Evolutionary conservation across 495 filamentous ascomycete genomes (phyloP), one percentile per base, ranked within the genome.

Genomic region (Aspergillus conjunctus): DNA sequence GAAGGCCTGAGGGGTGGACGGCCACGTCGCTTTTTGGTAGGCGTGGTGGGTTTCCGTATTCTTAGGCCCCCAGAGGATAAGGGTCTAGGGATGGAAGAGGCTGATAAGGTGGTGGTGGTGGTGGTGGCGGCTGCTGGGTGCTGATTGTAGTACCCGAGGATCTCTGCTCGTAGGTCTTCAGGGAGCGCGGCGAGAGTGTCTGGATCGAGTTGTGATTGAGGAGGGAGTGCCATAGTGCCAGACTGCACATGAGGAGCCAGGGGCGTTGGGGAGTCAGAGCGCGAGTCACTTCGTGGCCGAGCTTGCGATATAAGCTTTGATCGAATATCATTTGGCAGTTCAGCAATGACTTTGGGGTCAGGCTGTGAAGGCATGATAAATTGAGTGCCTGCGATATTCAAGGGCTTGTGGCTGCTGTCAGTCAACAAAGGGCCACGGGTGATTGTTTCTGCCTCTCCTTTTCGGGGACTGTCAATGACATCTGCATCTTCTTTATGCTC

Each of bases 321-420:
- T 59, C 91, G 82, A 60, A 96, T 94, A 63, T 94, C 90, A 15
- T 77, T 77, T 3, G 91, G 91, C 3, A 96, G 81, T 66, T 94
- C 91, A 1, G 86, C 87, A 31, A 94, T 73, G 1, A 93, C 86
- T 32, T 79, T 74, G 0, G 87, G 88, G 67, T 97, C 92, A 10
- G 89, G 77, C 62, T 92, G 88, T 5, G 86, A 86, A 4, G 92
- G 92, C 66, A 97, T 73, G 60, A 96, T 85, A 70, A 96, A 96
- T 69, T 97, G 92, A 10, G 91, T 93, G 0, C 92, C 92, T 4
- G 82, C 73, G 0, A 88, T 85, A 66, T 97, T 96, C 15, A 96
- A 74, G 3, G 87, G 84, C 51, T 84, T 88, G 31, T 79, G 80
- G 64, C 84, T 84, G 31, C 69, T 72, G 61, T 89, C 87, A 34